phyloP scores from a whole-genome alignment of 108 stramenopile genomes.

The Nannochloropsis gaditana region DNA sequence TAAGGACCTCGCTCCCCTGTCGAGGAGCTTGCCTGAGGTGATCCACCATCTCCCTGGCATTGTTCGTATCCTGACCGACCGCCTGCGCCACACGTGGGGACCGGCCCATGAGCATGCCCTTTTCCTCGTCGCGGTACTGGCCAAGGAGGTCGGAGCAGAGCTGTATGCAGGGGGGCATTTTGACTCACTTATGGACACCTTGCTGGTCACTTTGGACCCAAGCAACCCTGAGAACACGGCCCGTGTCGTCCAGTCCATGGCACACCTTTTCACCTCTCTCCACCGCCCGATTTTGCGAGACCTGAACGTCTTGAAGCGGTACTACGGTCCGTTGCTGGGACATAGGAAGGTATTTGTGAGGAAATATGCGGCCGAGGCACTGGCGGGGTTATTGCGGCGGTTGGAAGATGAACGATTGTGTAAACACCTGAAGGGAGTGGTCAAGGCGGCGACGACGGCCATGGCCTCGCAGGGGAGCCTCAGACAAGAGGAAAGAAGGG shows the following conservation, averaged over 20 bases:
- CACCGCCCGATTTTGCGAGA: neutral
- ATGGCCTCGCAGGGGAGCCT: neutral
- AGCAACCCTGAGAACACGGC: neutral
- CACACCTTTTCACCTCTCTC: neutral
- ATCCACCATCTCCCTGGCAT: neutral
- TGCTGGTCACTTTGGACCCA: neutral
- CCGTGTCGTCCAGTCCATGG: neutral
- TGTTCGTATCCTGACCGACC: neutral
- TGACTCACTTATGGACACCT: neutral
- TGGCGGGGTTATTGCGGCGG: constrained; percentile 3
- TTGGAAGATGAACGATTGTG: neutral
- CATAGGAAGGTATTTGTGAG: neutral
- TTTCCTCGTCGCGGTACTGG: neutral
- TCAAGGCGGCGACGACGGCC: neutral
- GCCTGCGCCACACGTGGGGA: neutral
- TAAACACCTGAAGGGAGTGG: neutral
- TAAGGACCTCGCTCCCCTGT: neutral
- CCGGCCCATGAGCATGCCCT: neutral
- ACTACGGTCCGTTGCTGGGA: constrained; percentile 23
- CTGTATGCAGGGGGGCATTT: neutral
- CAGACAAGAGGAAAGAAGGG: too few relatives aligned
- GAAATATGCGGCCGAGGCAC: constrained; percentile 6
- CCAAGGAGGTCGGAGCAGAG: neutral
- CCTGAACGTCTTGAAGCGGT: neutral
- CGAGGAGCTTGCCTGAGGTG: neutral